Conservation (phyloP, 805 yeast genomes). For the Cyberlindnera veronae region DNA sequence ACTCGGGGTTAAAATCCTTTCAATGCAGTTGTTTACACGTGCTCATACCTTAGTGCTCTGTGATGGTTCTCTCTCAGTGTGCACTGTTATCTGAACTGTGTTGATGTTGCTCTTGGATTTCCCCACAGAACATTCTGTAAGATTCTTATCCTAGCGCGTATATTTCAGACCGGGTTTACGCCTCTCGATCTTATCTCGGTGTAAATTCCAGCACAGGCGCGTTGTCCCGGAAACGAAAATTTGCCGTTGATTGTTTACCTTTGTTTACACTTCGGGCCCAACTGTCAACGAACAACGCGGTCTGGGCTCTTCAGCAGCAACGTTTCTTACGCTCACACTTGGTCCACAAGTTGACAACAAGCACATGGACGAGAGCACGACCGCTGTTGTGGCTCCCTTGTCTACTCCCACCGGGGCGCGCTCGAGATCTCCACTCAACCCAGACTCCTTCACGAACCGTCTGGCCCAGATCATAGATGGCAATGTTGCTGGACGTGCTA, state of each 20-base stretch:
- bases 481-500: not conserved
- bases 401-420: not conserved
- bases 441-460: slow-evolving; percentile 1
- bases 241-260: slow-evolving; percentile 7
- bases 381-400: not conserved
- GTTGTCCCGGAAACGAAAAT: slow-evolving; percentile 16
- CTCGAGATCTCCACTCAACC: no score
- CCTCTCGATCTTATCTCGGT: slow-evolving; percentile 1
- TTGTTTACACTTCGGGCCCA: not conserved
- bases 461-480: slow-evolving; percentile 9
- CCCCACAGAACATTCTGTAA: no score
- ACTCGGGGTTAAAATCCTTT: no score
- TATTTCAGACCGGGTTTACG: not conserved
- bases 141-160: no score
- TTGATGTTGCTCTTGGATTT: not conserved
- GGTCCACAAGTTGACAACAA: not conserved
- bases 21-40: no score
- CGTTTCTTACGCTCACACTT: no score
- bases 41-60: no score
- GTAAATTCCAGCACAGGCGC: slow-evolving; percentile 2
- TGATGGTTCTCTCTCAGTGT: no score
- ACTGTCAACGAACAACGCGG: no score
- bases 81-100: no score
- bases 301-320: not conserved
- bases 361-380: not conserved